Evolutionary conservation across 2,329 filamentous ascomycete genomes (phyloP).

Genomic region (Fusarium sp.): DNA sequence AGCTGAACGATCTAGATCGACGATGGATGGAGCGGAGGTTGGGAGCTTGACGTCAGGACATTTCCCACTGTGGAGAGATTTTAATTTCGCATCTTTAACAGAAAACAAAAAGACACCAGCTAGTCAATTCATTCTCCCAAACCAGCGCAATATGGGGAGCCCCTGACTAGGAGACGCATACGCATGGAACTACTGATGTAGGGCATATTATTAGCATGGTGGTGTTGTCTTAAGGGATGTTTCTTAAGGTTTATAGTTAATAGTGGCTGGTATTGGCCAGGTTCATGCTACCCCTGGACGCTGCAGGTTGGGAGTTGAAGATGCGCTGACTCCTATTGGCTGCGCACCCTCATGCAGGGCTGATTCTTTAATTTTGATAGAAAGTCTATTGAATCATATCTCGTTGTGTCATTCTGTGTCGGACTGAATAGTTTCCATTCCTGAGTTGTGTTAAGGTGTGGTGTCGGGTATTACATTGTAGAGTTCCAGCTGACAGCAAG

Average conservation of each 20-base stretch:
- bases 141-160: slow-evolving; percentile 3
- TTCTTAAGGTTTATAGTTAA: background rate
- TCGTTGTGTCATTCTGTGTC: slow-evolving; percentile 9
- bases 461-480: background rate
- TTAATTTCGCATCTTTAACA: slow-evolving; percentile 34
- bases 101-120: background rate
- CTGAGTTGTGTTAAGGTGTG: slow-evolving; percentile 16
- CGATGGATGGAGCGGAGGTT: slow-evolving; percentile 20
- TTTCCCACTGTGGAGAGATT: slow-evolving; percentile 32
- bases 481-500: background rate
- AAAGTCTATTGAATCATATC: background rate
- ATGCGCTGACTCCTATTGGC: background rate
- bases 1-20: slow-evolving; percentile 31
- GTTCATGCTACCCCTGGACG: slow-evolving; percentile 26
- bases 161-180: slow-evolving; percentile 31
- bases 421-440: slow-evolving; percentile 12
- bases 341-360: background rate
- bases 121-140: slow-evolving; percentile 8
- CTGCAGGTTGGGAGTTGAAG: slow-evolving; percentile 17
- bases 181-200: slow-evolving; percentile 22
- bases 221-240: slow-evolving; percentile 11
- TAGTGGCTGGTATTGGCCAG: background rate
- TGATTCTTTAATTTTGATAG: background rate
- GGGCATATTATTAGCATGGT: slow-evolving; percentile 19
- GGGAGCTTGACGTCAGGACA: slow-evolving; percentile 38